Evolutionary conservation across 805 yeast genomes (phyloP), one percentile per base, ranked within the genome.

Genomic region (Ascoidea asiatica): DNA sequence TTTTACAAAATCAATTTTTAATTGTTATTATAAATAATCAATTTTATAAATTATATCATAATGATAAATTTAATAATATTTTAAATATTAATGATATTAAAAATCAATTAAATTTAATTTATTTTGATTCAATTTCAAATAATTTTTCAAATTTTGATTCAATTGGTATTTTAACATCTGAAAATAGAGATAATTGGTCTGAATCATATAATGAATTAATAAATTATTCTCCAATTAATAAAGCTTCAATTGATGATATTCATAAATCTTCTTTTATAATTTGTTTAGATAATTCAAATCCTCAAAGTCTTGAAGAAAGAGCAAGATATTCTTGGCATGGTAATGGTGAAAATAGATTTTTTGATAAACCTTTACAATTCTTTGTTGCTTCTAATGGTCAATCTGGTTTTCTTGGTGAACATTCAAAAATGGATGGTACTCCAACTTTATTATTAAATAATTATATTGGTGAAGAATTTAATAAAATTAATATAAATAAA

Each of bases 351-450:
- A 90, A 92, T 70, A 73, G 98, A 56, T 90, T 73, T 69, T 90
- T 74, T 61, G 97, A 90, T 69, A 90, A 90, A 69, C 90, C 96
- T 4, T 67, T 84, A 48, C 92, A 90, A 67, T 79, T 86, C 60
- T 73, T 88, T 53, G 77, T 90, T 44, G 68, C 83, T 48, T 79
- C 76, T 50, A 88, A 87, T 62, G 95, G 92, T 48, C 71, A 78
- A 50, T 85, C 96, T 5, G 97, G 97, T 1, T 90, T 89, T 67
- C 65, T 88, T 58, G 97, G 95, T 50, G 98, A 90, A 67, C 98
- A 90, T 68, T 87, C 97, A 19, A 83, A 77, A 69, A 90, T 90
- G 97, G 98, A 90, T 63, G 98, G 97, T 50, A 86, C 96, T 7
- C 95, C 97, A 58, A 90, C 95, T 23, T 77, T 86, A 56, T 79